Conservation (phyloP, 768 basidiomycete genomes). For the Naganishia friedmannii region DNA sequence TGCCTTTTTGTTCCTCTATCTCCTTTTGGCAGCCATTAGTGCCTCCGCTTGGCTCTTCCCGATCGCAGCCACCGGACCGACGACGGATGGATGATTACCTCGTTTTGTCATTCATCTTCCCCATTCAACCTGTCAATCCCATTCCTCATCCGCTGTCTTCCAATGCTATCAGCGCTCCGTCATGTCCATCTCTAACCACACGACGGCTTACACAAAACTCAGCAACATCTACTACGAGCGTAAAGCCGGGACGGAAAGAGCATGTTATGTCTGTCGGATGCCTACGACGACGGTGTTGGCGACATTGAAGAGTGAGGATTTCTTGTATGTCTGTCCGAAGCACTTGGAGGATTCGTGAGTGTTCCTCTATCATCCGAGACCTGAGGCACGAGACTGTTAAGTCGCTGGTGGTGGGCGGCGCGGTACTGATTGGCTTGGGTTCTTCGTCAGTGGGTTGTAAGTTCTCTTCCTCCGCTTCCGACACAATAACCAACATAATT, state of each 20-base stretch:
- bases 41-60: too few species aligned
- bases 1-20: too few species aligned
- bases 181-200: not conserved
- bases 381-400: not conserved
- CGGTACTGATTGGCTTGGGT: too few species aligned
- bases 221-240: conserved; percentile 84
- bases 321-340: conserved; percentile 75
- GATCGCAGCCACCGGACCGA: too few species aligned
- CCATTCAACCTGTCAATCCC: too few species aligned
- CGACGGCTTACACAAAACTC: conserved; percentile 30
- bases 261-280: conserved; percentile 64
- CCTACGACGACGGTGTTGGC: conserved; percentile 81
- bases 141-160: too few species aligned
- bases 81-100: too few species aligned
- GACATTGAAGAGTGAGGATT: conserved; percentile 76
- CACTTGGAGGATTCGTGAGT: conserved; percentile 80
- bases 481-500: not conserved
- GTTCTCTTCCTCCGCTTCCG: conserved; percentile 23
- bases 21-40: too few species aligned
- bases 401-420: too few species aligned
- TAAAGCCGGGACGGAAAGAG: conserved; percentile 69
- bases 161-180: too few species aligned
- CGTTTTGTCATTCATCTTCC: too few species aligned
- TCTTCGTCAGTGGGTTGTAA: conserved; percentile 27
- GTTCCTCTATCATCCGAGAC: not conserved